These are phyloP conservation scores for Kalmanozyma brasiliensis DNA, from an alignment of 1,284 basidiomycete genomes.

Conservation along the genomic window DNA sequence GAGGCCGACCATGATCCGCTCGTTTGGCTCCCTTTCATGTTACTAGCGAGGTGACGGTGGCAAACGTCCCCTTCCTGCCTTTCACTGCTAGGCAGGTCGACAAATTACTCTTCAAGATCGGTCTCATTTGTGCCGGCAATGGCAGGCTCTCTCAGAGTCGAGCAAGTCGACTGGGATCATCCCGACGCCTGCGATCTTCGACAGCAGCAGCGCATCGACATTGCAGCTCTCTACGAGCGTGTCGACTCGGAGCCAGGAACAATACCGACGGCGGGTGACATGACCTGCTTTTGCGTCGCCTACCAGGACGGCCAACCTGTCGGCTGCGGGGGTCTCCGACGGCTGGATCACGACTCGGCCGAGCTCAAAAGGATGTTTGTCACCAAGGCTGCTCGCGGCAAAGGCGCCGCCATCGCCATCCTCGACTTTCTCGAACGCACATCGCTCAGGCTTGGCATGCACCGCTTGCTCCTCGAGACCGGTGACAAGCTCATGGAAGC, in stretches of 20 bases:
- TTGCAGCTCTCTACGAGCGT: slow-evolving; percentile 19
- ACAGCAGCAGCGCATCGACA: slow-evolving; percentile 30
- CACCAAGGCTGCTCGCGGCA: slow-evolving; percentile 22
- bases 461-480: slow-evolving; percentile 28
- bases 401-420: slow-evolving; percentile 28
- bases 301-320: slow-evolving; percentile 19
- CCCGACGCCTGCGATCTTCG: slow-evolving; percentile 27
- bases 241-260: slow-evolving; percentile 33
- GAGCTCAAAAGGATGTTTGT: slow-evolving; percentile 45
- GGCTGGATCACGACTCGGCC: slow-evolving; percentile 19
- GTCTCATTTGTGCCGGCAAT: not conserved
- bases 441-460: slow-evolving; percentile 13
- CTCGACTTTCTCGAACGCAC: slow-evolving; percentile 28
- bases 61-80: not conserved
- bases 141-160: slow-evolving; percentile 9
- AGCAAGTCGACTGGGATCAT: slow-evolving; percentile 24
- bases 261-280: slow-evolving; percentile 22
- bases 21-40: too few relatives aligned
- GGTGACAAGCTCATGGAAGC: slow-evolving; percentile 33
- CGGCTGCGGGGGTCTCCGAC: slow-evolving; percentile 33
- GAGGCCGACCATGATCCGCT: too few relatives aligned
- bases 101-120: too few relatives aligned
- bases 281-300: slow-evolving; percentile 32
- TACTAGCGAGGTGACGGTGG: too few relatives aligned
- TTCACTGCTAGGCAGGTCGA: too few relatives aligned